phyloP scores from a whole-genome alignment of 2,329 filamentous ascomycete species.

The Neoascochyta sp. region DNA sequence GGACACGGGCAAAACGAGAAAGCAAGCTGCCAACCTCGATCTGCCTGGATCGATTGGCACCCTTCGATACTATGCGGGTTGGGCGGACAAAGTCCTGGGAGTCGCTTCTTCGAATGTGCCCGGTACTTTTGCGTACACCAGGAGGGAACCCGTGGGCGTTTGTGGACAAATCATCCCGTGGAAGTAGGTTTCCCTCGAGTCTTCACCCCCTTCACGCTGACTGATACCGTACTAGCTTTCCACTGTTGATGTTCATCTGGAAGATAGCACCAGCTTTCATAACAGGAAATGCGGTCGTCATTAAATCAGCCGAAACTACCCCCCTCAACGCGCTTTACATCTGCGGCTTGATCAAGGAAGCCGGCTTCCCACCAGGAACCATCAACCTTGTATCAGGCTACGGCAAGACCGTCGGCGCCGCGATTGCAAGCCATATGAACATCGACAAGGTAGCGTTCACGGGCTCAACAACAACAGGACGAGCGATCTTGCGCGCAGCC shows the following conservation, averaged over 20 bases:
- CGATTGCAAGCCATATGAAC: conserved; percentile 39
- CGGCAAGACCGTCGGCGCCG: conserved; percentile 44
- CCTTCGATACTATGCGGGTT: conserved; percentile 73
- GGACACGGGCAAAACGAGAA: conserved; percentile 7
- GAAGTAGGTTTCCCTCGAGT: conserved; percentile 23
- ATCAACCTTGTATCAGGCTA: conserved; percentile 58
- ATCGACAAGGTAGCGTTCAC: conserved; percentile 44
- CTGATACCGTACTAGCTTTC: conserved; percentile 1
- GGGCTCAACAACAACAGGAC: conserved; percentile 36
- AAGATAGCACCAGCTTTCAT: conserved; percentile 24
- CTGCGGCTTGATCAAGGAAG: conserved; percentile 24
- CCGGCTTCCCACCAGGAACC: conserved; percentile 57
- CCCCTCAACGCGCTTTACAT: conserved; percentile 19
- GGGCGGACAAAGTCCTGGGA: conserved; percentile 74
- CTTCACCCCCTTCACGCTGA: neutral
- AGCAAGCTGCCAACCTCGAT: conserved; percentile 49
- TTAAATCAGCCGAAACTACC: conserved; percentile 25
- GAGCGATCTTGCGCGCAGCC: conserved; percentile 4
- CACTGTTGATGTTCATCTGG: conserved; percentile 34
- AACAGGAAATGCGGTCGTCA: conserved; percentile 12
- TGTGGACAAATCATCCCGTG: conserved; percentile 69
- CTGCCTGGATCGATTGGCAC: conserved; percentile 56
- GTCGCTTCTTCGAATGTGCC: conserved; percentile 68
- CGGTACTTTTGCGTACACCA: conserved; percentile 70
- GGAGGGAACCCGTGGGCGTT: conserved; percentile 73